These are phyloP conservation scores for Thermoascus crustaceus DNA, from an alignment of 2,329 filamentous ascomycete genomes.

Conservation along the genomic window DNA sequence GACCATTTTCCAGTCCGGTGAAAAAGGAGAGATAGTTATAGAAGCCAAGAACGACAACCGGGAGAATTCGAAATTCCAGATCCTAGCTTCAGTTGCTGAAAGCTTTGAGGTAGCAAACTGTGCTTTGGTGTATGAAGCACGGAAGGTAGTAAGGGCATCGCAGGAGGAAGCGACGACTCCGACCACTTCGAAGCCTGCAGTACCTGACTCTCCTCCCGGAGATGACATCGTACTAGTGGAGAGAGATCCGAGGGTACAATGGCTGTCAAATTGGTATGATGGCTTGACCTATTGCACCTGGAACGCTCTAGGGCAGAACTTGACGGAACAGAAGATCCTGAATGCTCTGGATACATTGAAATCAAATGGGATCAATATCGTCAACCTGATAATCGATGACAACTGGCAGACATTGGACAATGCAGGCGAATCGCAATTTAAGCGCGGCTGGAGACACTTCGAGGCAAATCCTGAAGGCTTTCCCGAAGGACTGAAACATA, in stretches of 20 bases:
- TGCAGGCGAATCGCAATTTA: slow-evolving; percentile 45
- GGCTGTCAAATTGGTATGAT: slow-evolving; percentile 86
- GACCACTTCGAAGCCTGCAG: slow-evolving; percentile 10
- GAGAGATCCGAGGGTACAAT: slow-evolving; percentile 42
- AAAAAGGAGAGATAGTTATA: slow-evolving; percentile 58
- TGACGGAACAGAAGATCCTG: slow-evolving; percentile 74
- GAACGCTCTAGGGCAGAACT: slow-evolving; percentile 79
- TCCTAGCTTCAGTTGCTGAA: slow-evolving; percentile 64
- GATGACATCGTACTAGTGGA: slow-evolving; percentile 36
- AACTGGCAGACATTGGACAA: slow-evolving; percentile 79
- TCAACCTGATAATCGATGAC: slow-evolving; percentile 89
- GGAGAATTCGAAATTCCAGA: slow-evolving; percentile 50
- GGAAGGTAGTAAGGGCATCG: slow-evolving; percentile 48
- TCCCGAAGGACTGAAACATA: slow-evolving; percentile 66
- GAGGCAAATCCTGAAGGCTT: slow-evolving; percentile 77
- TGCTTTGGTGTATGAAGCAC: slow-evolving; percentile 80
- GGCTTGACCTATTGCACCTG: slow-evolving; percentile 93
- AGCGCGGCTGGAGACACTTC: slow-evolving; percentile 65
- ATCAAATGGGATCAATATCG: slow-evolving; percentile 64
- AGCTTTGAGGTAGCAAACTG: slow-evolving; percentile 68
- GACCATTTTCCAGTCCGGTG: slow-evolving; percentile 59
- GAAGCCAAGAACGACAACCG: slow-evolving; percentile 64
- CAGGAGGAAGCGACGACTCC: slow-evolving; percentile 8
- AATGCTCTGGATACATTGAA: slow-evolving; percentile 64
- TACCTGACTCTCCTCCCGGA: slow-evolving; percentile 24